Percentiles rank a stretch among this genome's conserved stretches.
phyloP scores from a whole-genome alignment of 352 stramenopile genomes.

The Thraustochytrium striatum region DNA sequence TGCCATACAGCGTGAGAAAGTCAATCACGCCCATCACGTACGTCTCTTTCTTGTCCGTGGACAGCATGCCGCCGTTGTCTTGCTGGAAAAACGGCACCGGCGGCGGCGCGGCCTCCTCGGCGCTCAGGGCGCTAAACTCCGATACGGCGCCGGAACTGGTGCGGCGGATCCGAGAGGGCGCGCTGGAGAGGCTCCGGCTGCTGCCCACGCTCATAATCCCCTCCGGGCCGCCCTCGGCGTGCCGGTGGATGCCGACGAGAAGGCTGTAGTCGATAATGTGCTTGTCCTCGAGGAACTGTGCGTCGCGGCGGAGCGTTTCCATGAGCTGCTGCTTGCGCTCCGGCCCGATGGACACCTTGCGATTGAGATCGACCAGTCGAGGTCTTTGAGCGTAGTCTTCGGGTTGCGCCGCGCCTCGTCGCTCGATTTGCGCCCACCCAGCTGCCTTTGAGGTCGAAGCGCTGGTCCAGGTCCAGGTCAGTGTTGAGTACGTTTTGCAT shows the following conservation, averaged over 20 bases:
- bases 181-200: background rate
- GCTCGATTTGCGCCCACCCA: constrained; percentile 69
- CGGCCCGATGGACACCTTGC: constrained; percentile 69
- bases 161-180: constrained; percentile 65
- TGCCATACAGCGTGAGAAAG: constrained; percentile 86
- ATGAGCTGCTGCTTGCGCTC: constrained; percentile 68
- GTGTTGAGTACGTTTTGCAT: constrained; percentile 96
- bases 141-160: constrained; percentile 63
- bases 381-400: constrained; percentile 73
- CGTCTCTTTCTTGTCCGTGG: constrained; percentile 55
- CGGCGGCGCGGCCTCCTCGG: background rate
- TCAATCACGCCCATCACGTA: constrained; percentile 89
- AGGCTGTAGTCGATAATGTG: constrained; percentile 85
- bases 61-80: constrained; percentile 35
- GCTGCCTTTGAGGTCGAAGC: constrained; percentile 81
- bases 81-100: constrained; percentile 53
- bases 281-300: constrained; percentile 81
- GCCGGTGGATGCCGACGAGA: constrained; percentile 37
- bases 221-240: background rate
- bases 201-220: background rate
- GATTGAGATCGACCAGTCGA: constrained; percentile 76
- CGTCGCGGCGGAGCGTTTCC: constrained; percentile 67
- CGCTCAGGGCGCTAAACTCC: background rate
- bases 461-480: constrained; percentile 81
- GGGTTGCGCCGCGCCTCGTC: constrained; percentile 42